phyloP scores from a whole-genome alignment of 768 basidiomycete genomes.

The Sistotremastrum niveocremeum region DNA sequence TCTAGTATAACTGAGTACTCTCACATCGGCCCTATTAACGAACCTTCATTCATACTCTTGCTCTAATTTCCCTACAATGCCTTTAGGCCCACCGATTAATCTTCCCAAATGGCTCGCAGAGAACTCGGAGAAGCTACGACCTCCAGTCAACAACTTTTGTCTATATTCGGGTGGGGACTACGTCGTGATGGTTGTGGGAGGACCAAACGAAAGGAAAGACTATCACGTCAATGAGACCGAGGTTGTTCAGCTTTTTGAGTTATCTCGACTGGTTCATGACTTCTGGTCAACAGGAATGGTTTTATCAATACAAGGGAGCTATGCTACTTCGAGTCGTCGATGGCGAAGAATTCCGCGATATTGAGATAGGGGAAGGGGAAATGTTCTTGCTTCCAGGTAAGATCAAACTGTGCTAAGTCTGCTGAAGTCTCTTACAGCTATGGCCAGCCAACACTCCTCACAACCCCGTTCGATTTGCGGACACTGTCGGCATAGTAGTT shows the following conservation, averaged over 20 bases:
- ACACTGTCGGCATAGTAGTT: constrained; percentile 86
- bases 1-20: too few relatives aligned
- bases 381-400: constrained; percentile 92
- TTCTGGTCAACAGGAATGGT: constrained; percentile 64
- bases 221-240: constrained; percentile 96
- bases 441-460: constrained; percentile 86
- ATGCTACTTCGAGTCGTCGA: constrained; percentile 87
- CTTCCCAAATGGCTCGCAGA: constrained; percentile 79
- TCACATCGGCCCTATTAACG: too few relatives aligned
- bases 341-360: constrained; percentile 67
- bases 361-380: constrained; percentile 84
- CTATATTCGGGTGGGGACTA: constrained; percentile 74
- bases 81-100: constrained; percentile 72
- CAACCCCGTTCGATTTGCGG: constrained; percentile 80
- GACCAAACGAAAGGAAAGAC: constrained; percentile 88
- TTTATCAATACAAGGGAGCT: constrained; percentile 89
- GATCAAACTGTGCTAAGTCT: constrained; percentile 10
- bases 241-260: constrained; percentile 21
- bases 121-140: constrained; percentile 68
- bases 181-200: constrained; percentile 92
- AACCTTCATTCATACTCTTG: too few relatives aligned
- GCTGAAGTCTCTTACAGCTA: not conserved
- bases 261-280: not conserved
- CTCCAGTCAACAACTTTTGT: constrained; percentile 89
- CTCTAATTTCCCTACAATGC: constrained; percentile 38